Conservation (phyloP, 352 stramenopile genomes). For the Aphanomyces cochlioides region DNA sequence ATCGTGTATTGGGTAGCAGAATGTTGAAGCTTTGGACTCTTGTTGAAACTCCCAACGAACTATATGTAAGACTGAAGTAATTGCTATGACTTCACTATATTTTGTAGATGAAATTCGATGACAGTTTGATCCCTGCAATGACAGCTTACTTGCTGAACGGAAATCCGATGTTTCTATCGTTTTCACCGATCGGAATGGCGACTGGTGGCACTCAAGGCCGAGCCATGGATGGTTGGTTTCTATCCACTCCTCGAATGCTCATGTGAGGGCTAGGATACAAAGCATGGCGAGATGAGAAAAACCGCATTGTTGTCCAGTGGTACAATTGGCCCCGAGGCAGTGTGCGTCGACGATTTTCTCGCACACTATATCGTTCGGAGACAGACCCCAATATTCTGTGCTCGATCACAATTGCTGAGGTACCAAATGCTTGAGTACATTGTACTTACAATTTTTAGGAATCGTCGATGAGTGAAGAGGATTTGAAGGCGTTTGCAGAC, state of each 20-base stretch:
- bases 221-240: conserved; percentile 17
- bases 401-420: conserved; percentile 15
- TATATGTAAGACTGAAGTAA: not conserved
- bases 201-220: conserved; percentile 14
- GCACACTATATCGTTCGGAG: conserved; percentile 16
- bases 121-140: conserved; percentile 21
- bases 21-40: conserved; percentile 26
- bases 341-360: conserved; percentile 12
- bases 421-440: not conserved
- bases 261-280: conserved; percentile 27
- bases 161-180: conserved; percentile 29
- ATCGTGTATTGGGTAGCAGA: conserved; percentile 19
- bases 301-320: conserved; percentile 24
- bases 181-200: conserved; percentile 26
- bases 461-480: not conserved
- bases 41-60: conserved; percentile 24
- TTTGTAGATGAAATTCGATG: conserved; percentile 25
- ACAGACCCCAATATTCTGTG: conserved; percentile 16
- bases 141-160: conserved; percentile 28
- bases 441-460: conserved; percentile 10
- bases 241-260: not conserved
- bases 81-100: not conserved
- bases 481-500: conserved; percentile 16
- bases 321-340: conserved; percentile 24
- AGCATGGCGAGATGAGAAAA: conserved; percentile 24